A percentile compares a stretch with the other conserved stretches of the same genome.
These are phyloP conservation scores for Malassezia sp. DNA, from an alignment of 1,284 basidiomycete species.

Conservation along the genomic window DNA sequence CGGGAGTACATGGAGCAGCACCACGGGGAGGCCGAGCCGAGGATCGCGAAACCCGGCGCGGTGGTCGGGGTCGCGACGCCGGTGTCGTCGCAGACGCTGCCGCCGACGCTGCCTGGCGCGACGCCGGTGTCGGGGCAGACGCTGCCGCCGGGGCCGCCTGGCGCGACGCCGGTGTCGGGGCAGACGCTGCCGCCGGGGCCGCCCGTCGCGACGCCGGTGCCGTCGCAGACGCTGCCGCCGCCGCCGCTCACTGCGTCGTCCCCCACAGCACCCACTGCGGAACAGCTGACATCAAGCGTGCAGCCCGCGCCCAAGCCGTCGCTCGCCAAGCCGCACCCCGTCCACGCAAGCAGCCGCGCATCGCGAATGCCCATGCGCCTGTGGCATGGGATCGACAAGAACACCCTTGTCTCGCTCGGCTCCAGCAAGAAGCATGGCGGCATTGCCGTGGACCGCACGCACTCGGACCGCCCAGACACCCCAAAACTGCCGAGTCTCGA, in stretches of 20 bases:
- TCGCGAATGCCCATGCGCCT: not conserved
- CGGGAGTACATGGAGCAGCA: constrained; percentile 31
- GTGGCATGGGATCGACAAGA: constrained; percentile 13
- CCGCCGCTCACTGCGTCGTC: not conserved
- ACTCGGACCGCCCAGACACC: constrained; percentile 8
- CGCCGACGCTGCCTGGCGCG: not conserved
- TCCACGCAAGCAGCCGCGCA: too few relatives aligned
- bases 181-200: not conserved
- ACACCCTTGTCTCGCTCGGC: constrained; percentile 6
- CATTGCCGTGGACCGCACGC: not conserved
- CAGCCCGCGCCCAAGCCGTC: not conserved
- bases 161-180: not conserved
- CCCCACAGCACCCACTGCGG: not conserved
- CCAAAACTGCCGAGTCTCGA: constrained; percentile 8
- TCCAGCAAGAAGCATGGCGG: constrained; percentile 9
- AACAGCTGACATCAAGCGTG: not conserved
- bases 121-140: not conserved
- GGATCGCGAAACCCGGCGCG: not conserved
- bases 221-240: not conserved
- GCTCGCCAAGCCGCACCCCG: not conserved
- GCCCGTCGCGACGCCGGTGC: not conserved
- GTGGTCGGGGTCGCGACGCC: not conserved
- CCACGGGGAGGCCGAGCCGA: not conserved
- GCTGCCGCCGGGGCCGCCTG: not conserved
- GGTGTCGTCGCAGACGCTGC: not conserved